Evolutionary conservation across 768 basidiomycete species (phyloP).

Genomic region (Podaxis pistillaris): DNA sequence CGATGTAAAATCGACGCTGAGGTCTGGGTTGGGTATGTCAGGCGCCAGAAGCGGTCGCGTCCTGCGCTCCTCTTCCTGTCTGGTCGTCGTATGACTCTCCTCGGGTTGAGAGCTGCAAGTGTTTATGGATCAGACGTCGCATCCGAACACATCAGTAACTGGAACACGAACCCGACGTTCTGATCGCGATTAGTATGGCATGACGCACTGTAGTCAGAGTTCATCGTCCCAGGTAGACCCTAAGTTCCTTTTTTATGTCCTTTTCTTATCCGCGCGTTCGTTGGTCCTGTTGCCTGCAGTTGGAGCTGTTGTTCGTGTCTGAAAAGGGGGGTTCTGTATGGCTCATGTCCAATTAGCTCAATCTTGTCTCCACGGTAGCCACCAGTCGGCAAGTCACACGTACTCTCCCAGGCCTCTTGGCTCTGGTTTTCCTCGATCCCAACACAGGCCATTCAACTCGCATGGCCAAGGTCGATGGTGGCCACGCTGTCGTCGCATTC

Average conservation of each 20-base stretch:
- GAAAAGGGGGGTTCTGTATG: neutral
- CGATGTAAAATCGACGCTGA: slow-evolving; percentile 42
- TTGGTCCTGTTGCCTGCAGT: neutral
- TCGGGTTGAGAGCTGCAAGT: neutral
- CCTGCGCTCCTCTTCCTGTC: neutral
- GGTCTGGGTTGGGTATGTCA: slow-evolving; percentile 49
- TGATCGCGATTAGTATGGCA: slow-evolving; percentile 17
- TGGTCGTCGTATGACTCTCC: neutral
- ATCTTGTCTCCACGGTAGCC: slow-evolving; percentile 12
- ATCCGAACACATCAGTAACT: too few species aligned
- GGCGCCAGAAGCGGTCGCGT: slow-evolving; percentile 25
- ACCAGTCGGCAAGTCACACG: slow-evolving; percentile 4
- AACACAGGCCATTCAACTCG: slow-evolving; percentile 17
- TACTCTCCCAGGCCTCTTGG: slow-evolving; percentile 10
- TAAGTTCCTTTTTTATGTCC: neutral
- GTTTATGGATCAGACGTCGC: neutral
- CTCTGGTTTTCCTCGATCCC: neutral
- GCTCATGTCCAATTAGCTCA: slow-evolving; percentile 6
- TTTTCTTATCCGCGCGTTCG: neutral
- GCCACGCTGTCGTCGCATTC: slow-evolving; percentile 45
- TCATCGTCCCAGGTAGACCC: slow-evolving; percentile 1
- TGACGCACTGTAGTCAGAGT: slow-evolving; percentile 12
- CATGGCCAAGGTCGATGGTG: slow-evolving; percentile 25
- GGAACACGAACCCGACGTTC: slow-evolving; percentile 4
- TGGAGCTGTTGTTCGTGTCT: slow-evolving; percentile 9